phyloP scores from a whole-genome alignment of 2,329 filamentous ascomycete species.

The Cercospora beticola region DNA sequence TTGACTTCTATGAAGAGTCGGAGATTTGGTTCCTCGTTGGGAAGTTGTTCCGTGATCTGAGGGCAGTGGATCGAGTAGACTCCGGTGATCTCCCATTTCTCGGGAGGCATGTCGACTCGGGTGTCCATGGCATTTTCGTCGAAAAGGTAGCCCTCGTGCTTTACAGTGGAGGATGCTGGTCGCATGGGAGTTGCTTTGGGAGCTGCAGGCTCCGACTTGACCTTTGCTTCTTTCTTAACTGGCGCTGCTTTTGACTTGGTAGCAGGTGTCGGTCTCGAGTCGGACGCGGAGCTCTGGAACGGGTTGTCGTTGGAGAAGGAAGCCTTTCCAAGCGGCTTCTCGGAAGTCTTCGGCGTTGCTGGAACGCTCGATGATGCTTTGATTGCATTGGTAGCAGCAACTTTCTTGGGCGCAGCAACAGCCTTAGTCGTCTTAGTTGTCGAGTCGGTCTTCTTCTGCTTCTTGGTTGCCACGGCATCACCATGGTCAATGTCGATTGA shows the following conservation, averaged over 20 bases:
- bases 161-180: slow-evolving; percentile 5
- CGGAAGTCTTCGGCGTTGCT: neutral
- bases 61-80: slow-evolving; percentile 43
- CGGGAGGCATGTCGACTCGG: slow-evolving; percentile 15
- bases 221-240: neutral
- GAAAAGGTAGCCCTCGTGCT: slow-evolving; percentile 22
- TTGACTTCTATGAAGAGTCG: slow-evolving; percentile 43
- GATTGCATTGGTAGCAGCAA: neutral
- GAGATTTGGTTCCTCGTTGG: slow-evolving; percentile 31
- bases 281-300: slow-evolving; percentile 7
- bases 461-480: slow-evolving; percentile 6
- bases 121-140: slow-evolving; percentile 27
- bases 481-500: slow-evolving; percentile 31
- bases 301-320: slow-evolving; percentile 12
- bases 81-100: slow-evolving; percentile 44
- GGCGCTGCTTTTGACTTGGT: neutral
- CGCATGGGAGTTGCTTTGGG: slow-evolving; percentile 11
- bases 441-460: slow-evolving; percentile 16
- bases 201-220: slow-evolving; percentile 19
- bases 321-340: neutral
- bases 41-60: slow-evolving; percentile 23
- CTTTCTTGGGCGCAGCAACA: neutral
- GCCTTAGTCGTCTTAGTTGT: slow-evolving; percentile 1
- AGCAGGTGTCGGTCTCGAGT: neutral
- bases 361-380: neutral